Evolutionary conservation across 169 alveolate species (phyloP).

Genomic region (Sarcocystis neurona): DNA sequence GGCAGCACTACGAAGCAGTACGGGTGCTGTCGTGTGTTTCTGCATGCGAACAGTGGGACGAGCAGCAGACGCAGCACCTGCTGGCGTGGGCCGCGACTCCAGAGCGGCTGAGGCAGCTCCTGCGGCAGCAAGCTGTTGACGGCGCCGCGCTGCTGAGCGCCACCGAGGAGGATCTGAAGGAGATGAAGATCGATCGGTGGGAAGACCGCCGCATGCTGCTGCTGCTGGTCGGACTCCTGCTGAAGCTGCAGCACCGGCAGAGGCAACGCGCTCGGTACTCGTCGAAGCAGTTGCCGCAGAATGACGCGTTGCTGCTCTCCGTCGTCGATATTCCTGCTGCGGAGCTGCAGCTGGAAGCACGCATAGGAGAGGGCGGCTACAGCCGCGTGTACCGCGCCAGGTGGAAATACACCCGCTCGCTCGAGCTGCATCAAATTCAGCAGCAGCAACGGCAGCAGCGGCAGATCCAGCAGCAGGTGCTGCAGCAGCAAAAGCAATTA

Average conservation of each 20-base stretch:
- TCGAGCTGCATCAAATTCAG: constrained; percentile 60
- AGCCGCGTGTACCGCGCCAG: constrained; percentile 81
- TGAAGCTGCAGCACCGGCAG: constrained; percentile 64
- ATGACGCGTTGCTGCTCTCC: background rate
- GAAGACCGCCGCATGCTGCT: constrained; percentile 64
- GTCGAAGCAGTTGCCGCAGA: constrained; percentile 46
- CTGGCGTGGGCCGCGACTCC: constrained; percentile 64
- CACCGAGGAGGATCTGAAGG: constrained; percentile 60
- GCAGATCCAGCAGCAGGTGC: constrained; percentile 68
- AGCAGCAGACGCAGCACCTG: constrained; percentile 62
- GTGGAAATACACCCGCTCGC: constrained; percentile 74
- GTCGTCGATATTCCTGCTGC: constrained; percentile 64
- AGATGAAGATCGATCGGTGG: constrained; percentile 64
- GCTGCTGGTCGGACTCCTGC: constrained; percentile 61
- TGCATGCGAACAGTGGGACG: constrained; percentile 67
- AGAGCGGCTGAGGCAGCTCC: constrained; percentile 21
- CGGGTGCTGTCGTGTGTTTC: constrained; percentile 63
- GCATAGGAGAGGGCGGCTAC: constrained; percentile 85
- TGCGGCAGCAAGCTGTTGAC: constrained; percentile 66
- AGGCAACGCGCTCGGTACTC: constrained; percentile 60
- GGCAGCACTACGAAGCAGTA: constrained; percentile 19
- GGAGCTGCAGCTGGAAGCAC: constrained; percentile 68
- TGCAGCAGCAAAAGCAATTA: background rate
- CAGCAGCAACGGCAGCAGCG: constrained; percentile 72
- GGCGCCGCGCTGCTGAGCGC: constrained; percentile 68